Percentiles rank a stretch among this genome's conserved stretches.
phyloP scores from a whole-genome alignment of 148 eudicot genomes.

The Selenicereus undatus region DNA sequence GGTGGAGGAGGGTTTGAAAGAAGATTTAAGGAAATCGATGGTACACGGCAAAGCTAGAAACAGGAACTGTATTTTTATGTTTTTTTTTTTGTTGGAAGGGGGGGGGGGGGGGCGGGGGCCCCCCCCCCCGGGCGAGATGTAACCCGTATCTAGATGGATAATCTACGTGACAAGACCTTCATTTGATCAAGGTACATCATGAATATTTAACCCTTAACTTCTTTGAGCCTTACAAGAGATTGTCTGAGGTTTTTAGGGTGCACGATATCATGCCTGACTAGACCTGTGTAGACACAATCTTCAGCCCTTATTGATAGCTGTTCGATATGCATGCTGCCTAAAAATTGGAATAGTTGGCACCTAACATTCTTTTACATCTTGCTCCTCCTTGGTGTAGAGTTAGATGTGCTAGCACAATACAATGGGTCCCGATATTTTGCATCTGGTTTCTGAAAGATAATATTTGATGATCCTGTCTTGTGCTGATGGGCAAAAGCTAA shows the following conservation, averaged over 20 bases:
- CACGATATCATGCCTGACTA: too few relatives aligned
- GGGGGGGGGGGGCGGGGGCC: neutral
- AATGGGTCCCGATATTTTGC: neutral
- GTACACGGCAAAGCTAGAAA: neutral
- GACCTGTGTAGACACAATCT: too few relatives aligned
- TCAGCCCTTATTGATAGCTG: neutral
- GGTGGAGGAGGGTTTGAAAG: neutral
- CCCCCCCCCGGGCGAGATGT: neutral
- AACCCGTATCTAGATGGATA: neutral
- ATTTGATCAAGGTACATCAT: neutral
- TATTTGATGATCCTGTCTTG: conserved; percentile 24
- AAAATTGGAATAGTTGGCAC: neutral
- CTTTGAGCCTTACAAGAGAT: neutral
- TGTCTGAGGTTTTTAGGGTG: neutral
- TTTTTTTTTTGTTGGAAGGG: too few relatives aligned
- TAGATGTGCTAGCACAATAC: neutral
- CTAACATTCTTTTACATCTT: neutral
- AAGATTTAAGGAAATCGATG: neutral
- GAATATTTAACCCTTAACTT: neutral
- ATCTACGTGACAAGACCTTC: neutral
- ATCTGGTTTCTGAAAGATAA: neutral
- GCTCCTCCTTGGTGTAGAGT: neutral
- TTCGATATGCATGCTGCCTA: neutral
- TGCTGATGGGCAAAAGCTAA: conserved; percentile 24
- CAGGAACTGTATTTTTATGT: too few relatives aligned